Conservation (phyloP, 2,329 filamentous ascomycete genomes). For the Balansia obtecta region DNA sequence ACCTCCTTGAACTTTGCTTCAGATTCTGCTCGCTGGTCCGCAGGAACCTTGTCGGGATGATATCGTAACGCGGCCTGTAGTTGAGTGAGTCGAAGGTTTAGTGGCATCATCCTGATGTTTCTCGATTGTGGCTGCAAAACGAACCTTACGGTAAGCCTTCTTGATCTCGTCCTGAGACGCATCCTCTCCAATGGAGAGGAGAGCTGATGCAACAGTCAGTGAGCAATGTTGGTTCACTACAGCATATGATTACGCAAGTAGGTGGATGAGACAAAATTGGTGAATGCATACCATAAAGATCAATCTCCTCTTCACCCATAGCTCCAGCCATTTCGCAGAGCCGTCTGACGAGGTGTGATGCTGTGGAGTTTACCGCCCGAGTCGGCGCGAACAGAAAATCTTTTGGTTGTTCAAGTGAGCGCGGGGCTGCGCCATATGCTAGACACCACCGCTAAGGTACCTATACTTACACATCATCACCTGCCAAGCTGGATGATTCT, state of each 20-base stretch:
- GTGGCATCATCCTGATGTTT: background rate
- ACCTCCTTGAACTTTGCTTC: conserved; percentile 89
- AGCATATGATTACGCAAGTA: background rate
- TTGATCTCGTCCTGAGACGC: conserved; percentile 76
- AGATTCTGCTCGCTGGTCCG: conserved; percentile 70
- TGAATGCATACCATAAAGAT: conserved; percentile 44
- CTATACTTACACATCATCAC: too few species aligned
- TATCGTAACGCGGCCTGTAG: conserved; percentile 68
- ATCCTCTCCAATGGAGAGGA: conserved; percentile 61
- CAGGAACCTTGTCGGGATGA: conserved; percentile 91
- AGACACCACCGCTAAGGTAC: too few species aligned
- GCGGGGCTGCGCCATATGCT: conserved; percentile 2
- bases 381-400: background rate
- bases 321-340: conserved; percentile 13
- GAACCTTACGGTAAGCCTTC: conserved; percentile 90
- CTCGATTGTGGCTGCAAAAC: conserved; percentile 10
- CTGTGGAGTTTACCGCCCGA: background rate
- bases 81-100: conserved; percentile 7
- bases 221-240: background rate
- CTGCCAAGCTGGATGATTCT: too few species aligned
- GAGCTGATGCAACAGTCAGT: conserved; percentile 37
- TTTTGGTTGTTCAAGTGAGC: conserved; percentile 2
- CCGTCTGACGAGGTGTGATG: background rate
- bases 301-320: conserved; percentile 30
- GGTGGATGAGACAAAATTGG: conserved; percentile 8